Evolutionary conservation across 768 basidiomycete genomes (phyloP).

Genomic region (Rhodocollybia butyracea): DNA sequence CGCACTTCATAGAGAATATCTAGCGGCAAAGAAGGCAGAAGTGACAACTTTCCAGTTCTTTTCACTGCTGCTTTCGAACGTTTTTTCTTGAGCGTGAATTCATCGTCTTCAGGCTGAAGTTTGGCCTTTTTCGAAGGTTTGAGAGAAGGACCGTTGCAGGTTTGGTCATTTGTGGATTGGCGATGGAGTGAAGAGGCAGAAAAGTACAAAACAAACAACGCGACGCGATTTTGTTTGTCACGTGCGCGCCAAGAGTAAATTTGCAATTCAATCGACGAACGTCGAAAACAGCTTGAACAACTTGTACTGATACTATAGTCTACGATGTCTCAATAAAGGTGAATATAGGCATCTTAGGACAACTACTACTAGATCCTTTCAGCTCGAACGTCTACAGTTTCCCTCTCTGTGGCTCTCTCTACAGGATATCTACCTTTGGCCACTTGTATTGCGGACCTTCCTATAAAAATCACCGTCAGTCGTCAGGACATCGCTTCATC

Average conservation of each 20-base stretch:
- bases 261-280: too few species aligned
- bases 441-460: constrained; percentile 12
- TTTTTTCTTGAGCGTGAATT: not conserved
- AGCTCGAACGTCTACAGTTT: too few species aligned
- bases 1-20: not conserved
- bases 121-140: not conserved
- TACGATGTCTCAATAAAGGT: too few species aligned
- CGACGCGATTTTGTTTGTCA: not conserved
- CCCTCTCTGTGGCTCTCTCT: not conserved
- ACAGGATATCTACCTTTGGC: constrained; percentile 11
- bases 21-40: not conserved
- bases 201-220: not conserved
- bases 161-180: not conserved
- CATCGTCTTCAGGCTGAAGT: not conserved
- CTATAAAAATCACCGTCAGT: not conserved
- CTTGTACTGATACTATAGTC: too few species aligned
- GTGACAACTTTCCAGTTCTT: not conserved
- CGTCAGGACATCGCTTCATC: not conserved
- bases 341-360: too few species aligned
- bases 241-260: too few species aligned
- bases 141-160: not conserved
- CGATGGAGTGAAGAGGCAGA: not conserved
- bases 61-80: not conserved
- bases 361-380: too few species aligned
- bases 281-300: too few species aligned